Evolutionary conservation across 495 filamentous ascomycete genomes (phyloP).

Genomic region (Bryoglossum gracile): DNA sequence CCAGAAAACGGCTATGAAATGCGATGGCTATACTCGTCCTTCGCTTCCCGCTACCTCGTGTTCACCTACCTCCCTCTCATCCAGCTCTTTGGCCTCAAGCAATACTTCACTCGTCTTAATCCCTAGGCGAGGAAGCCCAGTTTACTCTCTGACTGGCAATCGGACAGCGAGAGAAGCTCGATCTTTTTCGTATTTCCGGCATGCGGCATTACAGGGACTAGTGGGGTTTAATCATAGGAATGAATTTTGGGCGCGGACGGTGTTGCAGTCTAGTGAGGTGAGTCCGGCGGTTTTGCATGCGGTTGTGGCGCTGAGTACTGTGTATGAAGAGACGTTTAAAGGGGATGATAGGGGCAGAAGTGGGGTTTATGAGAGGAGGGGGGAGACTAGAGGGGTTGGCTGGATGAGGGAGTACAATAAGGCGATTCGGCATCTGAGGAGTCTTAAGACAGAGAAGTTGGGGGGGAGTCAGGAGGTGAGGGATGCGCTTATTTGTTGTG

Average conservation of each 20-base stretch:
- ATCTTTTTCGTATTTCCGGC: constrained; percentile 5
- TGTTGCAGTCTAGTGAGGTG: constrained; percentile 4
- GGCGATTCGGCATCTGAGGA: not conserved
- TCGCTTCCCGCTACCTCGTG: no score
- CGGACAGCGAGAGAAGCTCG: constrained; percentile 8
- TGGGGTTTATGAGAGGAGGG: not conserved
- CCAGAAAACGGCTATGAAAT: no score
- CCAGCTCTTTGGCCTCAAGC: no score
- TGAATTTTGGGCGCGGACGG: constrained; percentile 5
- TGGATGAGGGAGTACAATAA: constrained; percentile 12
- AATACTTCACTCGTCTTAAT: no score
- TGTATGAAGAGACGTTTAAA: constrained; percentile 7
- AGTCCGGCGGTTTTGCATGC: constrained; percentile 12
- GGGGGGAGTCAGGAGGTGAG: not conserved
- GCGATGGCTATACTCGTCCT: no score
- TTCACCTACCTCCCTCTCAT: no score
- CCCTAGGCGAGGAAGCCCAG: no score
- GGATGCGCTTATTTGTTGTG: constrained; percentile 44
- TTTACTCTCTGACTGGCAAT: no score
- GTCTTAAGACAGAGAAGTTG: not conserved
- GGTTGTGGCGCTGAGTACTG: constrained; percentile 3
- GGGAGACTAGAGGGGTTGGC: not conserved
- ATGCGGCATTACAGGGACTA: constrained; percentile 1
- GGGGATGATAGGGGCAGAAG: not conserved
- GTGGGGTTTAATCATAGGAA: constrained; percentile 3